phyloP scores from a whole-genome alignment of 169 alveolate species.

The Babesia gibsoni region DNA sequence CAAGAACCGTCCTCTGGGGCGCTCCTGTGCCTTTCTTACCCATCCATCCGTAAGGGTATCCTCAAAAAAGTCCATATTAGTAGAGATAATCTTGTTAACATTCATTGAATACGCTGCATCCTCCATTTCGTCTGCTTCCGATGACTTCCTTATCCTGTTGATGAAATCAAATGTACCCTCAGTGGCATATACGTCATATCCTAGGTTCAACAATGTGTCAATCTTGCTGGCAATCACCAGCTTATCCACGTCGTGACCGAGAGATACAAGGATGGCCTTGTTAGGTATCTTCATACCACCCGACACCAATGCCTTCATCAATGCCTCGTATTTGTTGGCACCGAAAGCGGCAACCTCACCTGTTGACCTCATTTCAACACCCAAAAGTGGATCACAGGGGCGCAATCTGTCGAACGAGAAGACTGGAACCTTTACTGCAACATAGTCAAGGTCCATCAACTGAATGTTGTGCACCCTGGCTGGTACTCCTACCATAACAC shows the following conservation, averaged over 20 bases:
- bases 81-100: slow-evolving; percentile 1
- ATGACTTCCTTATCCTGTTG: slow-evolving; percentile 1
- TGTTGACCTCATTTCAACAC: slow-evolving; percentile 88
- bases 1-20: slow-evolving; percentile 44
- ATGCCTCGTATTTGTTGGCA: slow-evolving; percentile 81
- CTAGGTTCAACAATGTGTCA: slow-evolving; percentile 63
- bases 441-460: slow-evolving; percentile 82
- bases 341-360: slow-evolving; percentile 88
- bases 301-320: slow-evolving; percentile 82
- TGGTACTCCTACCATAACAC: slow-evolving; percentile 80
- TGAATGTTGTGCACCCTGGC: slow-evolving; percentile 73
- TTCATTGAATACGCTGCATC: neutral
- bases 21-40: slow-evolving; percentile 31
- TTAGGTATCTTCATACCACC: slow-evolving; percentile 77
- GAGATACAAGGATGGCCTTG: slow-evolving; percentile 64
- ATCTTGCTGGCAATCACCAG: slow-evolving; percentile 65
- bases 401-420: slow-evolving; percentile 82
- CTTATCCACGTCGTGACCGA: slow-evolving; percentile 67
- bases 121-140: neutral
- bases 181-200: slow-evolving; percentile 73
- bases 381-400: slow-evolving; percentile 84
- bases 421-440: slow-evolving; percentile 83
- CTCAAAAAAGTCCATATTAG: slow-evolving; percentile 15
- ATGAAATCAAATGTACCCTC: slow-evolving; percentile 69
- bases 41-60: slow-evolving; percentile 47